phyloP scores from a whole-genome alignment of 2,329 filamentous ascomycete genomes.

The Monilinia aucupariae region DNA sequence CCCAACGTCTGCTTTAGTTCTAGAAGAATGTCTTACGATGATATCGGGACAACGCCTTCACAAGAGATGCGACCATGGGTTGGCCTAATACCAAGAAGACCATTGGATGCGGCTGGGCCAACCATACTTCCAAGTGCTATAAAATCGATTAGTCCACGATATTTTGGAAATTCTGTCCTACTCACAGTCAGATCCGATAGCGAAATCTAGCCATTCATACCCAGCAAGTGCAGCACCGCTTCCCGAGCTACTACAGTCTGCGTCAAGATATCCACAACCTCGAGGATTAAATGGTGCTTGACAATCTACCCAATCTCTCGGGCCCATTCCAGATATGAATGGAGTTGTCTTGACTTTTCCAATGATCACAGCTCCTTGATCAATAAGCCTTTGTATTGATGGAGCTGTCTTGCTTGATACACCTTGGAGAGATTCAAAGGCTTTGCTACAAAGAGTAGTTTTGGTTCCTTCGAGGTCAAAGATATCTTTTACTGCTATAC shows the following conservation, averaged over 20 bases:
- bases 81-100: conserved; percentile 23
- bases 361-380: conserved; percentile 52
- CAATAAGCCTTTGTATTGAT: conserved; percentile 49
- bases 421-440: conserved; percentile 49
- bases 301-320: conserved; percentile 42
- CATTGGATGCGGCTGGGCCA: conserved; percentile 21
- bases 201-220: conserved; percentile 45
- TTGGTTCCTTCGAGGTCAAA: conserved; percentile 51
- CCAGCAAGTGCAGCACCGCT: conserved; percentile 40
- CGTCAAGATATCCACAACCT: conserved; percentile 43
- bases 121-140: conserved; percentile 24
- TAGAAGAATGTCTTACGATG: conserved; percentile 11
- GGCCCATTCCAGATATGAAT: conserved; percentile 35
- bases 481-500: conserved; percentile 59
- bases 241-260: conserved; percentile 44
- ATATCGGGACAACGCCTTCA: conserved; percentile 20
- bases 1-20: neutral
- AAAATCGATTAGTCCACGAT: neutral
- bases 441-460: conserved; percentile 51
- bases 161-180: neutral
- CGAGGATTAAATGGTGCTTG: conserved; percentile 38
- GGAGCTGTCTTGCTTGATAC: conserved; percentile 43
- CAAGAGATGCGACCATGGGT: conserved; percentile 16
- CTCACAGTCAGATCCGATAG: conserved; percentile 43
- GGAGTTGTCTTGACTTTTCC: conserved; percentile 48